Conservation (phyloP, 2,329 filamentous ascomycete genomes). For the Metarhizium brunneum region DNA sequence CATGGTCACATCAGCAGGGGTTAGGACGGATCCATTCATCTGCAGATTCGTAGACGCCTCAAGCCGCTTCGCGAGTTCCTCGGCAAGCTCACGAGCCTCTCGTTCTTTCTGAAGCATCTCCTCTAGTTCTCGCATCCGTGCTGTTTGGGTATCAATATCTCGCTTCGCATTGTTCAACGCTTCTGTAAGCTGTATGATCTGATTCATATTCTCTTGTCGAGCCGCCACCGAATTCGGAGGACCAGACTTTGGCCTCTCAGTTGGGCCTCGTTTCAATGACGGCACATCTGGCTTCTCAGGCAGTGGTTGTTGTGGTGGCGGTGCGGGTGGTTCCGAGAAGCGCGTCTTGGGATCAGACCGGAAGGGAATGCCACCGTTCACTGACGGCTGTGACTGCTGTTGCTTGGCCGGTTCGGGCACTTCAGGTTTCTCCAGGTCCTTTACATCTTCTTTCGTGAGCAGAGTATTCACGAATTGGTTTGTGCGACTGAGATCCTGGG, state of each 20-base stretch:
- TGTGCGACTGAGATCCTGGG: slow-evolving; percentile 74
- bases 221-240: slow-evolving; percentile 47
- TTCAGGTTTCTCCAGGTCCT: slow-evolving; percentile 46
- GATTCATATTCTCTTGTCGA: slow-evolving; percentile 52
- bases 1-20: slow-evolving; percentile 15
- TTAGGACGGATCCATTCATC: slow-evolving; percentile 18
- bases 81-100: slow-evolving; percentile 71
- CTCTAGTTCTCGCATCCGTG: slow-evolving; percentile 74
- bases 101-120: slow-evolving; percentile 65
- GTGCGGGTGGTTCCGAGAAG: slow-evolving; percentile 88
- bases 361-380: slow-evolving; percentile 44
- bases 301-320: slow-evolving; percentile 84
- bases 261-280: slow-evolving; percentile 65
- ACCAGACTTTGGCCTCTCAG: slow-evolving; percentile 59
- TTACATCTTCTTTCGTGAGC: slow-evolving; percentile 60
- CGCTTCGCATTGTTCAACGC: slow-evolving; percentile 75
- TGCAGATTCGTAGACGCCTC: slow-evolving; percentile 39
- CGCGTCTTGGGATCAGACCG: slow-evolving; percentile 70
- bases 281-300: slow-evolving; percentile 84
- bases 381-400: slow-evolving; percentile 30
- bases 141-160: slow-evolving; percentile 76
- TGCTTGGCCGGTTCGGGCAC: slow-evolving; percentile 36
- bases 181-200: slow-evolving; percentile 78
- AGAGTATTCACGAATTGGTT: slow-evolving; percentile 72
- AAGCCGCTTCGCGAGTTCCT: slow-evolving; percentile 67